Conservation (phyloP, 164 flowering plant species). For the Chimonanthus praecox region DNA sequence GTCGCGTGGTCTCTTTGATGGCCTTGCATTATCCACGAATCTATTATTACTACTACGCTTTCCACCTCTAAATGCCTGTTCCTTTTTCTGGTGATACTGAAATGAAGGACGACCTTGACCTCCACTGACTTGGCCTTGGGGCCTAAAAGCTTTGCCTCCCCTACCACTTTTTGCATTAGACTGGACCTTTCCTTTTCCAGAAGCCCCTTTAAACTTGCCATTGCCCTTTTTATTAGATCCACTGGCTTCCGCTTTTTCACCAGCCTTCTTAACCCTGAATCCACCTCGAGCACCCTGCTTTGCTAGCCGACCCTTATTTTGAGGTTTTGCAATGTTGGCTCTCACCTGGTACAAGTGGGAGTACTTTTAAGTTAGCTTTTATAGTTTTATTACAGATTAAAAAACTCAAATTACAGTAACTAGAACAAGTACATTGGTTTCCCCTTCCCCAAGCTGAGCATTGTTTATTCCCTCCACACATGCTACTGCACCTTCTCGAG, state of each 20-base stretch:
- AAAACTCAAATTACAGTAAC: neutral
- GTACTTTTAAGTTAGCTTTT: neutral
- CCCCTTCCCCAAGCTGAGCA: constrained; percentile 28
- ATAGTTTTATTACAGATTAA: neutral
- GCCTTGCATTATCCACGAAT: constrained; percentile 14
- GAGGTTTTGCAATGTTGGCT: constrained; percentile 39
- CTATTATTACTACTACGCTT: constrained; percentile 26
- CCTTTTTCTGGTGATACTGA: constrained; percentile 19
- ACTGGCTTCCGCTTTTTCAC: constrained; percentile 11
- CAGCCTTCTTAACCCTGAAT: constrained; percentile 25
- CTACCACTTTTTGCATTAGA: constrained; percentile 13
- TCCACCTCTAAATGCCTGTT: constrained; percentile 14
- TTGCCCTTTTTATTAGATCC: constrained; percentile 18
- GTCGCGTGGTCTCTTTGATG: constrained; percentile 29
- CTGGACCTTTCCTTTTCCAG: constrained; percentile 21
- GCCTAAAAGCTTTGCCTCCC: constrained; percentile 17
- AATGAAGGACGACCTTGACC: constrained; percentile 13
- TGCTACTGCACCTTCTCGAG: constrained; percentile 41
- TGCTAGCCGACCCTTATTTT: constrained; percentile 27
- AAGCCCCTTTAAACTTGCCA: constrained; percentile 14
- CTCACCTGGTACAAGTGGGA: constrained; percentile 24
- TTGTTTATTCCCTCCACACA: constrained; percentile 35
- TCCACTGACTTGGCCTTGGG: constrained; percentile 13
- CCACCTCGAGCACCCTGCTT: constrained; percentile 34
- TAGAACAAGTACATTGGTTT: constrained; percentile 22